Evolutionary conservation across 2,329 filamentous ascomycete species (phyloP).

Genomic region (Thelonectria discophora): DNA sequence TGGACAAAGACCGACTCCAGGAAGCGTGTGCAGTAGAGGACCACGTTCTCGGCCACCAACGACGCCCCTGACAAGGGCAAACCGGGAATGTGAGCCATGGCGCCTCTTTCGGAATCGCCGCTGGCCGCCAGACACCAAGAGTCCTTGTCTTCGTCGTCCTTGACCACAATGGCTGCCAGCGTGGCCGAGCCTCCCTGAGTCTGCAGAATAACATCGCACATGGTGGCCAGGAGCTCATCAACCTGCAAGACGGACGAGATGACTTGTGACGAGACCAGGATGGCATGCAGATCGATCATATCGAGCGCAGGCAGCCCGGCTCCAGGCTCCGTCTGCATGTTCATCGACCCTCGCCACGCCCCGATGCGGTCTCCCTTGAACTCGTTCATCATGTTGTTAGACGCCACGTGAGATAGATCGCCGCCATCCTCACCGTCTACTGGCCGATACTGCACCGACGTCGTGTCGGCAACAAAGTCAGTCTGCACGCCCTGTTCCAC

Average conservation of each 20-base stretch:
- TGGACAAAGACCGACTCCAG: slow-evolving; percentile 78
- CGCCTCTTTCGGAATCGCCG: slow-evolving; percentile 74
- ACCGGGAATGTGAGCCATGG: slow-evolving; percentile 71
- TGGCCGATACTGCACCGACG: slow-evolving; percentile 61
- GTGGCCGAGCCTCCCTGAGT: slow-evolving; percentile 77
- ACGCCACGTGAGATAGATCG: slow-evolving; percentile 52
- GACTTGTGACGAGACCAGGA: slow-evolving; percentile 80
- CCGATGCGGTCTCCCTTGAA: slow-evolving; percentile 67
- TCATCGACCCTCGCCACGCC: slow-evolving; percentile 70
- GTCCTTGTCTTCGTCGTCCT: slow-evolving; percentile 70
- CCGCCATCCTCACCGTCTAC: slow-evolving; percentile 56
- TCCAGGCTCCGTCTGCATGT: slow-evolving; percentile 62
- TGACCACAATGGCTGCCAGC: slow-evolving; percentile 76
- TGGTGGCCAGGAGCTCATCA: slow-evolving; percentile 78
- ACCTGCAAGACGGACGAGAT: slow-evolving; percentile 81
- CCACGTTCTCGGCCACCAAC: slow-evolving; percentile 78
- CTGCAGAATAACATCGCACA: slow-evolving; percentile 83
- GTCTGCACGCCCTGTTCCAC: slow-evolving; percentile 75
- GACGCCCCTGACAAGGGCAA: slow-evolving; percentile 72
- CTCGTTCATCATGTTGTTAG: slow-evolving; percentile 55
- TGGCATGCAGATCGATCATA: slow-evolving; percentile 83
- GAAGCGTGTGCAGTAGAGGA: slow-evolving; percentile 80
- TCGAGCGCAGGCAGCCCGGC: slow-evolving; percentile 77
- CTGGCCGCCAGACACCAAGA: slow-evolving; percentile 79
- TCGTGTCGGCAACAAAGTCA: slow-evolving; percentile 69